phyloP scores from a whole-genome alignment of 495 filamentous ascomycete genomes.

The Mycothermus thermophilus region DNA sequence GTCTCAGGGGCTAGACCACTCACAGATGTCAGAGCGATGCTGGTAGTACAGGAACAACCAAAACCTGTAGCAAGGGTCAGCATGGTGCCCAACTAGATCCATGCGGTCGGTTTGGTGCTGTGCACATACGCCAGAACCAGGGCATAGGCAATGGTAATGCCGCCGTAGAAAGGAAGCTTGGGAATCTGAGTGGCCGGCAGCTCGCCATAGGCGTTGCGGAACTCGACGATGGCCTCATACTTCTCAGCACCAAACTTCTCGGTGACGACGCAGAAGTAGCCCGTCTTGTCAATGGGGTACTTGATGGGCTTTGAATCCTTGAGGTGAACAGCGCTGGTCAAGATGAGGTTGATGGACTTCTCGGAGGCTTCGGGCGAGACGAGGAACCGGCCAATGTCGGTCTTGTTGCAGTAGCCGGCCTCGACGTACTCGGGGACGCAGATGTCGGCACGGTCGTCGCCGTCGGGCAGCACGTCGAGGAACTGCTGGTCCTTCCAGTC shows the following conservation, averaged over 20 bases:
- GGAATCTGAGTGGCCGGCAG: slow-evolving; percentile 90
- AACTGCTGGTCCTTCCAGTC: slow-evolving; percentile 79
- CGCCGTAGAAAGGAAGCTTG: slow-evolving; percentile 95
- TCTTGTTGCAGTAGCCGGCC: slow-evolving; percentile 53
- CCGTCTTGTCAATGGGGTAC: slow-evolving; percentile 73
- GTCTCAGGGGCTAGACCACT: slow-evolving; percentile 14
- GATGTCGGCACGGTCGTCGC: slow-evolving; percentile 46
- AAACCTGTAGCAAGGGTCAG: no score
- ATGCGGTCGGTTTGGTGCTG: no score
- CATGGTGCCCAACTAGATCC: no score
- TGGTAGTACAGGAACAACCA: slow-evolving; percentile 96
- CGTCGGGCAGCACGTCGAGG: slow-evolving; percentile 45
- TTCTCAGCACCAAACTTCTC: slow-evolving; percentile 45
- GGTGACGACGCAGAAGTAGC: slow-evolving; percentile 90
- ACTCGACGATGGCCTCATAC: slow-evolving; percentile 74
- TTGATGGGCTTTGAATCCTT: slow-evolving; percentile 59
- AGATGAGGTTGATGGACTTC: slow-evolving; percentile 51
- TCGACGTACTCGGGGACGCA: slow-evolving; percentile 58
- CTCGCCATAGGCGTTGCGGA: slow-evolving; percentile 92
- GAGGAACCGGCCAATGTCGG: slow-evolving; percentile 75
- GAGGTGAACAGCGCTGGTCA: slow-evolving; percentile 68
- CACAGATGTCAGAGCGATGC: slow-evolving; percentile 81
- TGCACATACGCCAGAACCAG: slow-evolving; percentile 47
- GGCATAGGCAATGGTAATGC: slow-evolving; percentile 85
- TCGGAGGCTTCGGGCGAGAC: slow-evolving; percentile 58